Conservation (phyloP, 2,329 filamentous ascomycete species). For the Penicillium sclerotigenum region DNA sequence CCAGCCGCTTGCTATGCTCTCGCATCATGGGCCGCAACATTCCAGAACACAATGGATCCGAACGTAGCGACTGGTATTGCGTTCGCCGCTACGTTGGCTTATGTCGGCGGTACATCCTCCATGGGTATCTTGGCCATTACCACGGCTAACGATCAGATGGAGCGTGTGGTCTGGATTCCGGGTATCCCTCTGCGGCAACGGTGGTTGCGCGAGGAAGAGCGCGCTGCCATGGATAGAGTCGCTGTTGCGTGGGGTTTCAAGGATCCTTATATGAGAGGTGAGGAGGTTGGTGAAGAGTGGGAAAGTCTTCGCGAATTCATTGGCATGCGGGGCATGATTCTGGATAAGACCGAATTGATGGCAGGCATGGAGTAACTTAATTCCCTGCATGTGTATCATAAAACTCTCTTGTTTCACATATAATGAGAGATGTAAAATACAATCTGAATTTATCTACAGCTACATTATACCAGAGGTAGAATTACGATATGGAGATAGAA, state of each 20-base stretch:
- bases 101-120: constrained; percentile 74
- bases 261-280: constrained; percentile 72
- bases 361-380: constrained; percentile 72
- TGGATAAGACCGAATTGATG: constrained; percentile 88
- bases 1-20: constrained; percentile 58
- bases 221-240: constrained; percentile 79
- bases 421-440: neutral
- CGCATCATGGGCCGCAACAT: constrained; percentile 62
- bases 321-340: constrained; percentile 77
- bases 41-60: constrained; percentile 75
- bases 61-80: constrained; percentile 71
- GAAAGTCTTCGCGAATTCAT: constrained; percentile 79
- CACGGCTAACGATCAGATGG: constrained; percentile 93
- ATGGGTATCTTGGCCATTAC: constrained; percentile 80
- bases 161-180: constrained; percentile 82
- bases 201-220: constrained; percentile 87
- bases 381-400: constrained; percentile 7
- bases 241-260: constrained; percentile 90
- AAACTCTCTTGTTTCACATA: neutral
- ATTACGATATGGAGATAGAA: constrained; percentile 3
- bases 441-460: neutral
- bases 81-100: constrained; percentile 77
- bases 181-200: constrained; percentile 76
- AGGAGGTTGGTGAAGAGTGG: constrained; percentile 91
- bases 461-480: neutral